These are phyloP conservation scores for Leishmania arabica DNA, from an alignment of 208 protist species.

Conservation along the genomic window DNA sequence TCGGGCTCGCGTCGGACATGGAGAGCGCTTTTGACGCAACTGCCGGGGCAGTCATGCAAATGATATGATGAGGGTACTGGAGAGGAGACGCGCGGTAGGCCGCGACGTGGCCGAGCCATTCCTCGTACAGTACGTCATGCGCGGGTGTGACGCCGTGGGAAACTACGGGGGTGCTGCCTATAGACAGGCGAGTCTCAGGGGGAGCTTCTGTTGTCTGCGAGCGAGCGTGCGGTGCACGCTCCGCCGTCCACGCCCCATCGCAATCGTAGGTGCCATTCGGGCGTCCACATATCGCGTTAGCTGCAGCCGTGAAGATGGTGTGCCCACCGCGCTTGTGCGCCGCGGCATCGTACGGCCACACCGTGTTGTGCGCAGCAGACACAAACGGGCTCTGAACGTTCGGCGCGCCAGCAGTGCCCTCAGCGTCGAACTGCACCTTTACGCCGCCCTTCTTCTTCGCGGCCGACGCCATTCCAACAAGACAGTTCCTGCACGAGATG, in stretches of 20 bases:
- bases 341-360: constrained; percentile 21
- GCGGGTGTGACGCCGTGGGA: background rate
- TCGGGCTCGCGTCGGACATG: background rate
- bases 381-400: constrained; percentile 27
- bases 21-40: background rate
- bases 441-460: constrained; percentile 20
- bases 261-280: constrained; percentile 11
- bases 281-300: constrained; percentile 25
- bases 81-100: constrained; percentile 19
- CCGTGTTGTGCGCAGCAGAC: constrained; percentile 24
- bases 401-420: background rate
- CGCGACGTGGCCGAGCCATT: constrained; percentile 36
- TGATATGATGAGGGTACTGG: constrained; percentile 46
- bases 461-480: background rate
- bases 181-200: background rate
- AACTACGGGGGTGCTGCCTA: background rate
- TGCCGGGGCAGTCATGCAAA: constrained; percentile 7
- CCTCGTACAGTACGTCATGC: constrained; percentile 11
- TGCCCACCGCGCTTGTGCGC: background rate
- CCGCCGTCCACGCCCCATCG: constrained; percentile 13
- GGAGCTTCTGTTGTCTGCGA: background rate
- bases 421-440: constrained; percentile 16
- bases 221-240: constrained; percentile 8
- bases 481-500: background rate
- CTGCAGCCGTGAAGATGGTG: constrained; percentile 23